Conservation (phyloP, 768 basidiomycete species). For the Hemileccinum rubropunctum region DNA sequence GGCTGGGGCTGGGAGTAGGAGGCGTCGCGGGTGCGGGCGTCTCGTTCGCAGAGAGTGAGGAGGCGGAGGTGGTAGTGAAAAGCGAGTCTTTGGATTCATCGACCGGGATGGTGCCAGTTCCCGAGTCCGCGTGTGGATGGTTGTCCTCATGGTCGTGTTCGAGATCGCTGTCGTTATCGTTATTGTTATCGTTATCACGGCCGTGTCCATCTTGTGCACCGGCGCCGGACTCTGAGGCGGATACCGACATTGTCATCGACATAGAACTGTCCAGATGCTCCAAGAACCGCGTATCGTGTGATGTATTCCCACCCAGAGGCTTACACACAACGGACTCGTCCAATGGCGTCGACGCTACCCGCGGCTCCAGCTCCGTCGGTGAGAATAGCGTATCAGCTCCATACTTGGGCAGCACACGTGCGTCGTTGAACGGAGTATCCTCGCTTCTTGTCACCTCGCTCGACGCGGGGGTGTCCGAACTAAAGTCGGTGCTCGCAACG, state of each 20-base stretch:
- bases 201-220: neutral
- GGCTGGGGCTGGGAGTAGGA: constrained; percentile 20
- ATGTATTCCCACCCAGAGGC: neutral
- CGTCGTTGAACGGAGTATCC: constrained; percentile 23
- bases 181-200: no score
- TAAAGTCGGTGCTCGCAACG: neutral
- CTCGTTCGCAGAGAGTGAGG: constrained; percentile 21
- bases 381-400: constrained; percentile 8
- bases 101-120: constrained; percentile 9
- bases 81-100: constrained; percentile 30
- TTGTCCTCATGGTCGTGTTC: neutral
- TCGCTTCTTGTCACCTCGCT: constrained; percentile 9
- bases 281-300: constrained; percentile 18
- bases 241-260: constrained; percentile 12
- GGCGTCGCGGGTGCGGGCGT: constrained; percentile 26
- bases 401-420: constrained; percentile 14
- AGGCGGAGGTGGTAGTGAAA: constrained; percentile 25
- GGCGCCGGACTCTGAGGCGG: constrained; percentile 8
- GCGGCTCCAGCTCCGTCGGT: constrained; percentile 6
- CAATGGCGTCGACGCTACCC: constrained; percentile 10
- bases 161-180: neutral
- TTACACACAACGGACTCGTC: neutral
- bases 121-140: neutral
- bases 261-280: constrained; percentile 20
- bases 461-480: constrained; percentile 13